A percentile compares a stretch with the other conserved stretches of the same genome.
phyloP scores from a whole-genome alignment of 2,329 filamentous ascomycete species.

The Stylonectria norvegica region DNA sequence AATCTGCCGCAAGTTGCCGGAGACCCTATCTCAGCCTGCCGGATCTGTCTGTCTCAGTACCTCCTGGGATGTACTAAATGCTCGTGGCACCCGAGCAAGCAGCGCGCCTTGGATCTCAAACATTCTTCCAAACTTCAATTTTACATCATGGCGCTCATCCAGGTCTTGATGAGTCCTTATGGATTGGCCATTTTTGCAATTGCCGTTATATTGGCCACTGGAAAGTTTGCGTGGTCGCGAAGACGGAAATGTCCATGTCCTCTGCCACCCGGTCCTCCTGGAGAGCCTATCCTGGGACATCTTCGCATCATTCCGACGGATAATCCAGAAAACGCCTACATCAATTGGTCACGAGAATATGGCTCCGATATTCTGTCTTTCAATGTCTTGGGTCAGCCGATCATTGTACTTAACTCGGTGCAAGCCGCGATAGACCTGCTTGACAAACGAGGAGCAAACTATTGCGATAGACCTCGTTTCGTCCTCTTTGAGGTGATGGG shows the following conservation, averaged over 20 bases:
- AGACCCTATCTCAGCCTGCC: too few relatives aligned
- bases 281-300: slow-evolving; percentile 42
- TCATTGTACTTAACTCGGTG: slow-evolving; percentile 44
- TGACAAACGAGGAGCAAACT: slow-evolving; percentile 44
- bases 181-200: slow-evolving; percentile 5
- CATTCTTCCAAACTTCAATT: not conserved
- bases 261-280: slow-evolving; percentile 33
- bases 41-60: too few relatives aligned
- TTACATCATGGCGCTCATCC: slow-evolving; percentile 5
- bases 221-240: slow-evolving; percentile 1
- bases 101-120: not conserved
- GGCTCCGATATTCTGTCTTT: slow-evolving; percentile 36
- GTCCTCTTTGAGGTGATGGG: slow-evolving; percentile 42
- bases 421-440: slow-evolving; percentile 42
- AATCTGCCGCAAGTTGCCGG: too few relatives aligned
- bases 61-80: too few relatives aligned
- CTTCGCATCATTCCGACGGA: slow-evolving; percentile 39
- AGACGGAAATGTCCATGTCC: slow-evolving; percentile 10
- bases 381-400: slow-evolving; percentile 32
- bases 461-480: slow-evolving; percentile 44
- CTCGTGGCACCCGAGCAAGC: too few relatives aligned
- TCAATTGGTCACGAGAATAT: slow-evolving; percentile 45
- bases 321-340: slow-evolving; percentile 31
- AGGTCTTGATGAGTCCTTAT: slow-evolving; percentile 1
- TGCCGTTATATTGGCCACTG: slow-evolving; percentile 7